Conservation (phyloP, 768 basidiomycete genomes). For the Lactifluus rugatus region DNA sequence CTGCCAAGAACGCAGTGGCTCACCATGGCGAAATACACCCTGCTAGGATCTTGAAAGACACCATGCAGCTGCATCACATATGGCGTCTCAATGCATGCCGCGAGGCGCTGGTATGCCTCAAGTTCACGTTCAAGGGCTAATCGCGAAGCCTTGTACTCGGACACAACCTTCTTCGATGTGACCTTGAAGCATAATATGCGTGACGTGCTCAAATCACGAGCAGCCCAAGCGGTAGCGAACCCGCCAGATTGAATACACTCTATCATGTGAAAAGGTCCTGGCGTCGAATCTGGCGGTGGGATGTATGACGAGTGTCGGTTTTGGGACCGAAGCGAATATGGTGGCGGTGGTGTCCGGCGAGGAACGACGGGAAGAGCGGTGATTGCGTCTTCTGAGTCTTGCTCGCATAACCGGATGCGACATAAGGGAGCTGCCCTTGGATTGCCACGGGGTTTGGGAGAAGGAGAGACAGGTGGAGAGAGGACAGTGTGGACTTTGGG, state of each 20-base stretch:
- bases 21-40: constrained; percentile 18
- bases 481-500: background rate
- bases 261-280: constrained; percentile 19
- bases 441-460: constrained; percentile 2
- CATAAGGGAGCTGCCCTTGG: background rate
- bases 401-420: constrained; percentile 10
- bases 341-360: constrained; percentile 6
- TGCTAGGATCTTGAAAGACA: constrained; percentile 15
- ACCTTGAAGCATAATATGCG: constrained; percentile 16
- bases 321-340: constrained; percentile 15
- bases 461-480: background rate
- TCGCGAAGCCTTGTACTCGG: constrained; percentile 10
- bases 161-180: constrained; percentile 13
- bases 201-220: constrained; percentile 15
- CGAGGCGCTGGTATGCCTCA: constrained; percentile 19
- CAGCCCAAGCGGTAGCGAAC: constrained; percentile 17
- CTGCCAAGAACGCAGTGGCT: background rate
- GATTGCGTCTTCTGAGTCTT: constrained; percentile 4
- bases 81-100: constrained; percentile 15
- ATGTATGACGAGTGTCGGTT: constrained; percentile 15
- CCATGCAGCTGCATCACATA: constrained; percentile 19
- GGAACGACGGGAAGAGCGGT: constrained; percentile 6
- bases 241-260: constrained; percentile 14
- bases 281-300: constrained; percentile 5
- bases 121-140: constrained; percentile 18